Evolutionary conservation across 2,329 filamentous ascomycete genomes (phyloP).

Genomic region (Akanthomyces lecanii): DNA sequence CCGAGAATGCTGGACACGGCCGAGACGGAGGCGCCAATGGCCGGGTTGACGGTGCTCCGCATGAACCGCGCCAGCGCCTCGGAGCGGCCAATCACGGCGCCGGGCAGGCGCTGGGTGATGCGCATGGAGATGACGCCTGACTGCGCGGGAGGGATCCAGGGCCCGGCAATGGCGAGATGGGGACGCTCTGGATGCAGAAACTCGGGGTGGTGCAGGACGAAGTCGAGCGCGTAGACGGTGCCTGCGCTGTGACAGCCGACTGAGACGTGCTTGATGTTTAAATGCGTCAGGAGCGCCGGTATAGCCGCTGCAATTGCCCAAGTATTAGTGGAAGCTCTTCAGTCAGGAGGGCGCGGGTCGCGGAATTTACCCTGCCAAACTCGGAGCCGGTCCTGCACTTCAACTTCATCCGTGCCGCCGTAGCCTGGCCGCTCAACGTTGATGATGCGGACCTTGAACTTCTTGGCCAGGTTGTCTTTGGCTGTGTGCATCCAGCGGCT

Average conservation of each 20-base stretch:
- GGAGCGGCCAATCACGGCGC: constrained; percentile 19
- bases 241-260: constrained; percentile 30
- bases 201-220: constrained; percentile 27
- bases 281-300: constrained; percentile 30
- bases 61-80: constrained; percentile 24
- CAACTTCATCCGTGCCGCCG: constrained; percentile 30
- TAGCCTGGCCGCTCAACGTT: constrained; percentile 33
- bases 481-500: constrained; percentile 29
- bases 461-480: constrained; percentile 31
- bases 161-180: constrained; percentile 28
- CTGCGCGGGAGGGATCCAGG: constrained; percentile 30
- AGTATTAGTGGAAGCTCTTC: background rate
- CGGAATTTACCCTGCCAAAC: constrained; percentile 26
- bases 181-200: constrained; percentile 24
- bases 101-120: constrained; percentile 23
- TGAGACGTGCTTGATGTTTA: constrained; percentile 28
- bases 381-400: constrained; percentile 21
- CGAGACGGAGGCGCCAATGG: constrained; percentile 17
- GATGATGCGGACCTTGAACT: constrained; percentile 31
- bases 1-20: constrained; percentile 5
- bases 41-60: constrained; percentile 21
- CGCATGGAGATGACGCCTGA: constrained; percentile 22
- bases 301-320: constrained; percentile 24
- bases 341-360: background rate
- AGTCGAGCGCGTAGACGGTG: constrained; percentile 29